Conservation (phyloP, 768 basidiomycete species). For the Panus rudis region DNA sequence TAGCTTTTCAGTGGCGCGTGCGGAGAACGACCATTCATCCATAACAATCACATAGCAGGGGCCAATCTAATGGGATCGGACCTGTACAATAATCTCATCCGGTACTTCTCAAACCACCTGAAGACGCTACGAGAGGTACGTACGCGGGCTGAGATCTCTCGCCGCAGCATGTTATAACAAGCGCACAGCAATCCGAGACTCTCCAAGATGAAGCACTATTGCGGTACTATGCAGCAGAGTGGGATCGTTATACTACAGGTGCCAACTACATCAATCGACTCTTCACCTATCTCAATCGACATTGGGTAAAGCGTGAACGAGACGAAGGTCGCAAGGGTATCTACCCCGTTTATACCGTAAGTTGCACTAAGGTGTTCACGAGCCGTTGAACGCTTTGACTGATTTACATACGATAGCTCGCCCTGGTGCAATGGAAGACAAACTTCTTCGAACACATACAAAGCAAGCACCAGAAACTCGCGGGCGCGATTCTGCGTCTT, state of each 20-base stretch:
- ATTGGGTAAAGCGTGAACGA: slow-evolving; percentile 98
- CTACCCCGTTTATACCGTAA: slow-evolving; percentile 92
- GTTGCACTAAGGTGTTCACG: slow-evolving; percentile 2
- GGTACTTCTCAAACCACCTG: slow-evolving; percentile 84
- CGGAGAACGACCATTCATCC: slow-evolving; percentile 12
- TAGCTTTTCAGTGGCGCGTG: slow-evolving; percentile 10
- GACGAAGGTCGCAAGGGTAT: slow-evolving; percentile 95
- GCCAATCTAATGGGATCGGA: slow-evolving; percentile 97
- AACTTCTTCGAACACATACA: slow-evolving; percentile 90
- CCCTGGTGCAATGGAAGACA: slow-evolving; percentile 92
- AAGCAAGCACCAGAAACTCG: slow-evolving; percentile 72
- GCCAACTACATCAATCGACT: slow-evolving; percentile 96
- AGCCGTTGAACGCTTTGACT: neutral
- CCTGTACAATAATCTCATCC: slow-evolving; percentile 90
- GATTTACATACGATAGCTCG: slow-evolving; percentile 45
- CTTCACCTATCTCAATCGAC: slow-evolving; percentile 96
- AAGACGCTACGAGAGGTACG: slow-evolving; percentile 55
- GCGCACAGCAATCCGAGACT: slow-evolving; percentile 52
- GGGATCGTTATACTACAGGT: slow-evolving; percentile 95
- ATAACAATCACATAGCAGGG: slow-evolving; percentile 48
- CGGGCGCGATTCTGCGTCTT: slow-evolving; percentile 78
- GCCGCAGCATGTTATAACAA: neutral
- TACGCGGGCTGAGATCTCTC: slow-evolving; percentile 22
- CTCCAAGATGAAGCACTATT: slow-evolving; percentile 84
- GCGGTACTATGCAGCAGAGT: slow-evolving; percentile 86